Conservation (phyloP, 805 yeast genomes). For the Brettanomyces nanus region DNA sequence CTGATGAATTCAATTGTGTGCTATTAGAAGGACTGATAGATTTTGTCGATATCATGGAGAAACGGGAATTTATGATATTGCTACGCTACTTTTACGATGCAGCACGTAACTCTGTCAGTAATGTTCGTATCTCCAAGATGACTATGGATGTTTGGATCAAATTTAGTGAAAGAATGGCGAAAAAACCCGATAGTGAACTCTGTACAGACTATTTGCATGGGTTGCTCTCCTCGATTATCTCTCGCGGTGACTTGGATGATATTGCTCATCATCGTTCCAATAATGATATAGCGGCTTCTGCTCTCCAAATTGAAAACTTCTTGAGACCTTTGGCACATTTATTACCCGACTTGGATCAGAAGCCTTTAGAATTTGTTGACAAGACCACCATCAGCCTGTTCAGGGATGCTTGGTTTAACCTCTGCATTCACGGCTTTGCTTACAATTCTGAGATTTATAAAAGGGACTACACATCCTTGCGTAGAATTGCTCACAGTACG, state of each 20-base stretch:
- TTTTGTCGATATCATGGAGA: slow-evolving; percentile 53
- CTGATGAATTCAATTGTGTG: slow-evolving; percentile 44
- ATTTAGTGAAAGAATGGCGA: slow-evolving; percentile 30
- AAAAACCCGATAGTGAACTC: slow-evolving; percentile 33
- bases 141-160: slow-evolving; percentile 38
- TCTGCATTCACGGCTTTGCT: slow-evolving; percentile 87
- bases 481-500: slow-evolving; percentile 73
- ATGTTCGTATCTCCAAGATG: slow-evolving; percentile 13
- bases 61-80: slow-evolving; percentile 60
- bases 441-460: slow-evolving; percentile 45
- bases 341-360: slow-evolving; percentile 49
- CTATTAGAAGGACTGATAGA: slow-evolving; percentile 56
- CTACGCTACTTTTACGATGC: slow-evolving; percentile 48
- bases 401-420: slow-evolving; percentile 89
- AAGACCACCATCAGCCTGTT: slow-evolving; percentile 50
- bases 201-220: slow-evolving; percentile 55
- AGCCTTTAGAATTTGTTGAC: slow-evolving; percentile 37
- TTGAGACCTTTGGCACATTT: slow-evolving; percentile 70
- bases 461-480: slow-evolving; percentile 40
- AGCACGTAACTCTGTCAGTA: slow-evolving; percentile 36
- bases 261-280: slow-evolving; percentile 73
- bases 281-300: slow-evolving; percentile 60
- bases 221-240: slow-evolving; percentile 55
- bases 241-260: slow-evolving; percentile 72
- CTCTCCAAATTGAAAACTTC: slow-evolving; percentile 53